These are phyloP conservation scores for Leptodontidium sp. DNA, from an alignment of 2,329 filamentous ascomycete genomes.

Conservation along the genomic window DNA sequence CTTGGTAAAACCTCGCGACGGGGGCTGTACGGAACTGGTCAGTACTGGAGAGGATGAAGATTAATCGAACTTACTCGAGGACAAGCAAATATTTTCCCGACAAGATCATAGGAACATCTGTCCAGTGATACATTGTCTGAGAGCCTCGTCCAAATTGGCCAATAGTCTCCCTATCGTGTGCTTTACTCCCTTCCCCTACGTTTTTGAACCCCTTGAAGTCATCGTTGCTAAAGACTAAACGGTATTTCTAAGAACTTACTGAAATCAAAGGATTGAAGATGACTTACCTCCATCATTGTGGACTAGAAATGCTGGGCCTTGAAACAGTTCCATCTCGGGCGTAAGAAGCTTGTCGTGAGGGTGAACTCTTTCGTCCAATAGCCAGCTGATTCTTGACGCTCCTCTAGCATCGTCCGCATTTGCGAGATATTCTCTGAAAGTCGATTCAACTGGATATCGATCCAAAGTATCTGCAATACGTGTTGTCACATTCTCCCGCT, in stretches of 20 bases:
- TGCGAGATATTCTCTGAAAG: slow-evolving; percentile 48
- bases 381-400: slow-evolving; percentile 45
- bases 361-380: slow-evolving; percentile 42
- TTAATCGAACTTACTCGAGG: too few species aligned
- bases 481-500: slow-evolving; percentile 43
- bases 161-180: slow-evolving; percentile 41
- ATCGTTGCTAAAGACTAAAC: slow-evolving; percentile 44
- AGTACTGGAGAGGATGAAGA: too few species aligned
- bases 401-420: too few species aligned
- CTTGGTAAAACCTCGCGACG: slow-evolving; percentile 39
- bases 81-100: slow-evolving; percentile 47
- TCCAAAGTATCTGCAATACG: slow-evolving; percentile 47
- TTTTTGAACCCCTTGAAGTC: slow-evolving; percentile 47
- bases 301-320: slow-evolving; percentile 46
- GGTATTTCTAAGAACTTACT: too few species aligned
- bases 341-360: slow-evolving; percentile 37
- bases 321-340: slow-evolving; percentile 37
- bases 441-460: slow-evolving; percentile 45
- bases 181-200: slow-evolving; percentile 47
- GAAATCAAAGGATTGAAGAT: too few species aligned
- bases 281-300: slow-evolving; percentile 46
- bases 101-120: slow-evolving; percentile 47
- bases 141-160: slow-evolving; percentile 49
- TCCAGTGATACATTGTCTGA: slow-evolving; percentile 50
- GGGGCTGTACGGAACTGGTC: too few species aligned